Evolutionary conservation across 306 rosid species (phyloP), one percentile per base, ranked within the genome.

Genomic region (Pyrus betulifolia): DNA sequence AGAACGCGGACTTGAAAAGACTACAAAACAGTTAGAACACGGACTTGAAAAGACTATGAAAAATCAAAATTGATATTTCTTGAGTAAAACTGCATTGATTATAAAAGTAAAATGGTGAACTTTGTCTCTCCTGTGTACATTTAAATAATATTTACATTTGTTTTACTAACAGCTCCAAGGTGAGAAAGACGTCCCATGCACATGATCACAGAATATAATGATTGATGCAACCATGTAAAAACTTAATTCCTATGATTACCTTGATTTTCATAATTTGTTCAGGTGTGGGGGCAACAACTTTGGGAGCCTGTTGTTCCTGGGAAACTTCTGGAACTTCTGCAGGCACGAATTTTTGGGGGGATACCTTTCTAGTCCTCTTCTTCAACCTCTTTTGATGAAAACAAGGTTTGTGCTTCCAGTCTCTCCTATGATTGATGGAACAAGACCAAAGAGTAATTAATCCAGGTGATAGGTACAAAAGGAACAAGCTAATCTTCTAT

Each of bases 231-330:
- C 19, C 5, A 61, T 45, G 13, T 44, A 74, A 40, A 28, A 18
- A 13, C 46, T 60, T 25, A 2, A 28, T 21, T 35, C 46, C 42
- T 4, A 61, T 40, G 35, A 67, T 84, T 60, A 94, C 98, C 98
- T 94, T 94, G 68, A 94, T 94, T 62, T 97, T 97, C 76, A 82
- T 89, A 72, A 94, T 92, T 85, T 94, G 98, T 84, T 94, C 97
- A 4, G 94, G 93, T 42, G 98, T 94, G 58, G 98, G 97, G 35
- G 89, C 95, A 74, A 79, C 83, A 54, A 57, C 89, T 76, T 86
- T 92, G 19, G 84, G 83, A 18, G 78, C 79, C 70, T 80, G 86
- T 57, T 90, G 88, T 80, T 92, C 98, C 78, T 92, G 92, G 4
- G 88, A 60, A 75, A 69, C 84, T 76, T 90, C 90, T 69, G 74